Evolutionary conservation across 768 basidiomycete genomes (phyloP), one percentile per base, ranked within the genome.

Genomic region (Calocybe indica): DNA sequence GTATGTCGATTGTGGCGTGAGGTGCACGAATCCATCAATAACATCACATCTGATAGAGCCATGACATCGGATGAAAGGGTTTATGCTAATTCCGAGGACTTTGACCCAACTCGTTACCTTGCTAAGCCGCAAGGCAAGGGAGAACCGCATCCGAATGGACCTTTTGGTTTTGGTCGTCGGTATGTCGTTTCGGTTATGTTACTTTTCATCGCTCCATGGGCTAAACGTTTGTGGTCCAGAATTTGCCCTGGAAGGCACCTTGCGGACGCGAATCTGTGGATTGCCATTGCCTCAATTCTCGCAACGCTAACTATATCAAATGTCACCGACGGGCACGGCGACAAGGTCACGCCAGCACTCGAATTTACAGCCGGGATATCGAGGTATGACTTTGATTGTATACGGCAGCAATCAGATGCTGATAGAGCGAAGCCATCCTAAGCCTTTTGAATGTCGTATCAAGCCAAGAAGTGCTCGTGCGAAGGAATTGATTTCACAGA

Each of bases 211-310:
- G 5, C 31, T 9, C 42, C n/a, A 5, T 14, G 2, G 2, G 22
- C 22, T 22, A 4, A 22, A 41, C 13, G 15, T 40, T n/a, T 31
- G 9, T 13, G 22, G 14, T 28, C 28, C 32, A 57, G 55, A 39
- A 43, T 62, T 7, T 71, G 70, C 43, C 65, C 70, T 12, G 75
- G 73, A 5, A 54, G 62, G 28, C 46, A 69, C 38, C 52, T 77
- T 34, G 75, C 71, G 5, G 70, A 74, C 22, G 60, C 66, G 5
- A 70, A 66, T 14, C 11, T 72, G 13, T 65, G 63, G 56, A 55
- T 57, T 36, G 51, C 42, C 13, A 47, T 57, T 15, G 54, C 54
- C 12, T 45, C 43, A 5, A 52, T 38, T 2, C 44, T 56, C 13
- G 37, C 53, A 33, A 48, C 47, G n/a, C 35, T 55, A 13, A 47